Conservation (phyloP, 345 rosid genomes). For the Jatropha curcas region DNA sequence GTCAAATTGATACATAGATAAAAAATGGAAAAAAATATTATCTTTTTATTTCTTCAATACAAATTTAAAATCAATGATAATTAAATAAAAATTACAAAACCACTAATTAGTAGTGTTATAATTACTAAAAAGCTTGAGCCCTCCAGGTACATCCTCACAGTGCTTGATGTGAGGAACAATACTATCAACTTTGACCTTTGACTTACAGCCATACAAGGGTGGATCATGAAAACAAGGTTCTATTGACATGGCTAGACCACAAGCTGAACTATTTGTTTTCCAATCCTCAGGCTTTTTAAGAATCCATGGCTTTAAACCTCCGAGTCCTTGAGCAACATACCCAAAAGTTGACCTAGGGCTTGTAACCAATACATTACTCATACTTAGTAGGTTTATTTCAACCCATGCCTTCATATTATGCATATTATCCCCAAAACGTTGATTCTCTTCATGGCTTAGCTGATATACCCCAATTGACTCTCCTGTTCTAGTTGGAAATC, state of each 20-base stretch:
- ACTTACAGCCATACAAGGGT: not conserved
- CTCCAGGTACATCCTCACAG: not conserved
- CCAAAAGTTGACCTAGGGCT: slow-evolving; percentile 5
- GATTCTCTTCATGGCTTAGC: slow-evolving; percentile 24
- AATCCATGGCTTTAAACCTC: slow-evolving; percentile 13
- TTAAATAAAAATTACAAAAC: no score
- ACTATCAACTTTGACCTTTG: not conserved
- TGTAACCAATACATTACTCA: slow-evolving; percentile 4
- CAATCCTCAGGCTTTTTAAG: not conserved
- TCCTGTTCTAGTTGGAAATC: slow-evolving; percentile 7
- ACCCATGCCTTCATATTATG: slow-evolving; percentile 11
- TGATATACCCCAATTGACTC: slow-evolving; percentile 21
- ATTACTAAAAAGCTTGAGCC: not conserved
- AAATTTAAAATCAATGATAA: no score
- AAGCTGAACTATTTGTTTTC: not conserved
- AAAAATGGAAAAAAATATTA: no score
- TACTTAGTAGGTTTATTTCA: not conserved
- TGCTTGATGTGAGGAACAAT: not conserved
- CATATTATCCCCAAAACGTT: slow-evolving; percentile 13
- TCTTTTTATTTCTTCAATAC: no score
- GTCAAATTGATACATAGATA: no score
- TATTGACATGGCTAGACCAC: not conserved
- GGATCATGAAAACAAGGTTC: slow-evolving; percentile 2
- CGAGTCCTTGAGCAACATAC: slow-evolving; percentile 9
- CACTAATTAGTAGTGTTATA: not conserved